Base-by-base conservation (phyloP, 352 stramenopile species). In the Saprolegnia parasitica region DNA sequence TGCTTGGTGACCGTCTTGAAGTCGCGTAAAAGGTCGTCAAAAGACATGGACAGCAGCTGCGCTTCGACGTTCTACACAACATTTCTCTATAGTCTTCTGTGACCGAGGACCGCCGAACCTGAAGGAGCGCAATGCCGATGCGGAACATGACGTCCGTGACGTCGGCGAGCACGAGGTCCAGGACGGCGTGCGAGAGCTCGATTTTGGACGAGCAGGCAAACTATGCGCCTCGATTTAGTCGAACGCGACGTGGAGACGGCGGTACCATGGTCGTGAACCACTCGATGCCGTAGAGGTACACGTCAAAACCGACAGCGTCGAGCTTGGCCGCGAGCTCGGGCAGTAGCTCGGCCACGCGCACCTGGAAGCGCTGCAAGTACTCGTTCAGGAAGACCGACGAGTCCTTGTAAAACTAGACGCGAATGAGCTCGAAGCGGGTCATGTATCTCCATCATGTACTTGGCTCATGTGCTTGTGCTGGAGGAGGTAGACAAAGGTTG, bases 231-330 rank as follows among this genome's bases (percentile, higher is more conserved):
- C 35, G 11, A 61, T n/a, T 5, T 39, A 1, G 35, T 5, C 29
- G 46, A 63, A 4, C 26, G 0, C 21, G 46, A 20, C 50, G 9
- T 52, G 46, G n/a, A 10, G 40, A n/a, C 1, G 5, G 13, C 13
- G 26, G 21, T 55, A 88, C 81, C 72, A 95, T 71, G 26, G 87
- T 95, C 16, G 87, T 95, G 66, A 95, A 93, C 87, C 87, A 95
- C 56, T 95, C 87, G 57, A 95, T 89, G 56, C 84, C 86, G 65
- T 91, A 95, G 81, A 95, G 90, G 9, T 84, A 80, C 29, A 91
- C 76, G 10, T 73, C 71, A 66, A 95, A 95, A 11, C 87, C 87
- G 57, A 90, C 83, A 0, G 68, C 72, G 0, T 84, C 64, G 21
- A 95, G 63, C 40, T 92, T 85, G 0, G 75, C 68, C 45, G 87